These are phyloP conservation scores for Ophidiomyces ophidiicola DNA, from an alignment of 2,329 filamentous ascomycete species.

Conservation along the genomic window DNA sequence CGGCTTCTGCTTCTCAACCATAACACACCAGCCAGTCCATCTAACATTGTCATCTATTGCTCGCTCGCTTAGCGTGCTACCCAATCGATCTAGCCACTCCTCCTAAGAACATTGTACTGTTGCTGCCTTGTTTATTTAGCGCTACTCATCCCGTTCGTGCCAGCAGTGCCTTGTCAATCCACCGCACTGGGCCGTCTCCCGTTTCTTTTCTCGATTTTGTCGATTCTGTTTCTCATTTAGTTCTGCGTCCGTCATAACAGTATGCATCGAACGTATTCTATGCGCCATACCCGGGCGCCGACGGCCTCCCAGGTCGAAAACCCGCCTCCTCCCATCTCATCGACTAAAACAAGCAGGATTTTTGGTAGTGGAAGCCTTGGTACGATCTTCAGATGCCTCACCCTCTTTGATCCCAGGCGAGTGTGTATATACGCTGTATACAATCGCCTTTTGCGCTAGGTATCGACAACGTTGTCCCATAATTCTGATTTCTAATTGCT, in stretches of 20 bases:
- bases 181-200: neutral
- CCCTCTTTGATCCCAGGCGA: neutral
- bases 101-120: no score
- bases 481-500: neutral
- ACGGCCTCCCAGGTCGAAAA: slow-evolving; percentile 87
- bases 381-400: slow-evolving; percentile 38
- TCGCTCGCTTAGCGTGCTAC: slow-evolving; percentile 6
- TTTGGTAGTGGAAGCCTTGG: slow-evolving; percentile 79
- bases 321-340: slow-evolving; percentile 80
- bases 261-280: slow-evolving; percentile 98
- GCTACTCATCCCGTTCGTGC: no score
- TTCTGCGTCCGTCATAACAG: slow-evolving; percentile 15
- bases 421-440: neutral
- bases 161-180: no score
- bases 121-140: neutral
- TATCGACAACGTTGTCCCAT: no score
- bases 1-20: no score
- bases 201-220: neutral
- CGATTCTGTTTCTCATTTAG: neutral
- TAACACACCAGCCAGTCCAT: slow-evolving; percentile 2
- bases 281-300: slow-evolving; percentile 92
- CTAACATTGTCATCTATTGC: slow-evolving; percentile 7
- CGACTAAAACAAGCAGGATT: slow-evolving; percentile 79
- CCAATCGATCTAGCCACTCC: neutral
- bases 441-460: neutral